Evolutionary conservation across 2,329 filamentous ascomycete genomes (phyloP), one percentile per base, ranked within the genome.

Genomic region (Neoscytalidium dimidiatum): DNA sequence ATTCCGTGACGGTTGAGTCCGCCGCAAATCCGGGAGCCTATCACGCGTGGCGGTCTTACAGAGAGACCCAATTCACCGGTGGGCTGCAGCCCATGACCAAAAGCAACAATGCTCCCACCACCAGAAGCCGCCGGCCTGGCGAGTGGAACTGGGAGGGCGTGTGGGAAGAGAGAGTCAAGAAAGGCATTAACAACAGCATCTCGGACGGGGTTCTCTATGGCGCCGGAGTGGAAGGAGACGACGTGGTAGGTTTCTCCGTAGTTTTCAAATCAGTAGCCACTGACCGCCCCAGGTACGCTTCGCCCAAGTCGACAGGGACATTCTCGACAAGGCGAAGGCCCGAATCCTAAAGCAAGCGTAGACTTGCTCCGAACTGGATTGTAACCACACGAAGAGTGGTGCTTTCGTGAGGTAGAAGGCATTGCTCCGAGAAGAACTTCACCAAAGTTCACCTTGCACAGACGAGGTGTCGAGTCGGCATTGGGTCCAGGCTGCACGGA

Each of bases 91-190:
- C 56, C 33, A 60, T 61, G 56, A 63, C 46, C 51, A 57, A 65
- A 21, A 26, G 23, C n/a, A 43, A 19, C 26, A 35, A 8, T n/a
- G 28, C 49, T 14, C 56, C 74, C 9, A 76, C 71, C 71, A 85
- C 77, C 71, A 78, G 80, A 80, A 86, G 79, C 66, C 81, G 88
- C 66, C 83, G 85, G 57, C 92, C 92, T 0, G 91, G 90, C 6
- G 90, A 96, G 71, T 98, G 94, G 94, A 96, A 96, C 74, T 98
- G 94, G 94, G 92, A 97, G 72, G 94, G 94, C 0, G 94, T 98
- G 0, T 99, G 94, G 94, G 92, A 96, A 74, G 90, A 94, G 68
- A 86, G 94, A 63, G 94, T 97, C 0, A 89, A 87, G 77, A 91
- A 90, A 75, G 90, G 90, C 19, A 86, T 97, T 48, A 86, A 89